Evolutionary conservation across 176 grass and related monocot species (phyloP).

Genomic region (Oryza coarctata): DNA sequence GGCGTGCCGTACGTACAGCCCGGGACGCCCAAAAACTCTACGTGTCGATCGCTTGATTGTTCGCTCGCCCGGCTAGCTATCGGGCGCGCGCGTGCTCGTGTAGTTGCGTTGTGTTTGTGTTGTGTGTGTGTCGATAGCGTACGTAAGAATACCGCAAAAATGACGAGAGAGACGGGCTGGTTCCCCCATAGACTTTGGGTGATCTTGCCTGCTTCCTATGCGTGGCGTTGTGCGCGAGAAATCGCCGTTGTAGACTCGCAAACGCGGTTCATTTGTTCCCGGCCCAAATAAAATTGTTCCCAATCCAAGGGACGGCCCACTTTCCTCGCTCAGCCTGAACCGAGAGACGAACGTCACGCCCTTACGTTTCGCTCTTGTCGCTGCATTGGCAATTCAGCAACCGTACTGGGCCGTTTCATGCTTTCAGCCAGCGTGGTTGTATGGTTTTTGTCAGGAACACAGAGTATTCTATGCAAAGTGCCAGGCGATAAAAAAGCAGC

Average conservation of each 20-base stretch:
- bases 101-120: neutral
- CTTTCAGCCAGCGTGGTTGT: no score
- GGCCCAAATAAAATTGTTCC: neutral
- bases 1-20: neutral
- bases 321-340: no score
- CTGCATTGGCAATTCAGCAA: no score
- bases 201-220: neutral
- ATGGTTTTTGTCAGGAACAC: no score
- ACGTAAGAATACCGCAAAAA: neutral
- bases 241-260: neutral
- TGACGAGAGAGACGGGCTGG: neutral
- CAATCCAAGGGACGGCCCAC: neutral
- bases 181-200: neutral
- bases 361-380: no score
- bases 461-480: no score
- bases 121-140: neutral
- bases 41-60: neutral
- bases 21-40: conserved; percentile 18
- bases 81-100: neutral
- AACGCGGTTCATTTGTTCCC: neutral
- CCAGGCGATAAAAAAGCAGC: no score
- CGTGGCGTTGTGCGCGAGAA: neutral
- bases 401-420: no score
- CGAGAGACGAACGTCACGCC: no score
- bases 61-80: neutral